These are phyloP conservation scores for Neurospora intermedia DNA, from an alignment of 495 filamentous ascomycete genomes.

Conservation along the genomic window DNA sequence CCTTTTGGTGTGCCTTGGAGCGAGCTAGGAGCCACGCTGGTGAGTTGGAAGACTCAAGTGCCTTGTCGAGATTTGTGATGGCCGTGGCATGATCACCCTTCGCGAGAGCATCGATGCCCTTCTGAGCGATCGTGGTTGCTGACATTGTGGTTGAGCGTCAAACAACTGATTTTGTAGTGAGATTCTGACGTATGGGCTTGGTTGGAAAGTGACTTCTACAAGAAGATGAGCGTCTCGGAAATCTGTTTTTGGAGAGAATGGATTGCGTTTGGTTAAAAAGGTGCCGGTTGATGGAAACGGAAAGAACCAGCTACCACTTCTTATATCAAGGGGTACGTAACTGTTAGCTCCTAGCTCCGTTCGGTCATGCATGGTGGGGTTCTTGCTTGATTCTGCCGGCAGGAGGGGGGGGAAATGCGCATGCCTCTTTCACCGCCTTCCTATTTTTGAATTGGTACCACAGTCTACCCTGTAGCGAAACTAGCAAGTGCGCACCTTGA, in stretches of 20 bases:
- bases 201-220: neutral
- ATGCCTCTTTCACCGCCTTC: neutral
- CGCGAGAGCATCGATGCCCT: constrained; percentile 48
- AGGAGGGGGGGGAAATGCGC: neutral
- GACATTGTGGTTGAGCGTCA: constrained; percentile 14
- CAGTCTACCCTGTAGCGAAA: neutral
- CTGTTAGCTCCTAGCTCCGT: neutral
- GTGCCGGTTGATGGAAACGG: neutral
- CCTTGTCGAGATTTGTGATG: constrained; percentile 62
- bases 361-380: neutral
- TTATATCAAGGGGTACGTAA: neutral
- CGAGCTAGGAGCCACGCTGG: constrained; percentile 82
- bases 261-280: neutral
- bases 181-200: neutral
- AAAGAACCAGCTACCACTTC: neutral
- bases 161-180: neutral
- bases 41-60: constrained; percentile 57
- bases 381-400: neutral
- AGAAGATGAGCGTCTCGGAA: neutral
- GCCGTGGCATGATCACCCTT: constrained; percentile 54
- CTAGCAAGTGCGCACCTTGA: neutral
- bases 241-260: neutral
- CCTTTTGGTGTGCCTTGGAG: constrained; percentile 68
- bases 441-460: neutral
- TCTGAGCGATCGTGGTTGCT: constrained; percentile 19